Evolutionary conservation across 805 yeast species (phyloP).

Genomic region (Wickerhamomyces alni): DNA sequence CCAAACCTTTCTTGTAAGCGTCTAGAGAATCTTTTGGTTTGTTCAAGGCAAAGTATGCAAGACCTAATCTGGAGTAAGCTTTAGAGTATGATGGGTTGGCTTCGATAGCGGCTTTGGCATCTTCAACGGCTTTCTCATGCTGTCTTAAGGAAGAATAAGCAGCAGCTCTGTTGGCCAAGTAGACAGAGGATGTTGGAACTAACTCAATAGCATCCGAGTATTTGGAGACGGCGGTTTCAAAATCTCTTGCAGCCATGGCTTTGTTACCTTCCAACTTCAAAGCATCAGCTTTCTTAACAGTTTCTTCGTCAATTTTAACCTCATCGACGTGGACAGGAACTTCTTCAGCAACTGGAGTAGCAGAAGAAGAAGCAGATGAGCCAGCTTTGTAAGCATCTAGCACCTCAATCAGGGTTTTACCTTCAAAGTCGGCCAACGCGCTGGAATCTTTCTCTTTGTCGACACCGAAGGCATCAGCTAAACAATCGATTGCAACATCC

Average conservation of each 20-base stretch:
- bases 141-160: constrained; percentile 78
- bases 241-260: constrained; percentile 76
- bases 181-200: constrained; percentile 72
- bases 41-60: constrained; percentile 93
- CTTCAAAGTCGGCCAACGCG: constrained; percentile 35
- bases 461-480: constrained; percentile 79
- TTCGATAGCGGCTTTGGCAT: constrained; percentile 77
- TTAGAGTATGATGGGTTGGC: constrained; percentile 79
- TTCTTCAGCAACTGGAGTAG: constrained; percentile 20
- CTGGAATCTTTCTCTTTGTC: constrained; percentile 40
- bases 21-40: constrained; percentile 84
- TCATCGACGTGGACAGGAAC: constrained; percentile 39
- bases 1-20: constrained; percentile 85
- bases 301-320: constrained; percentile 36
- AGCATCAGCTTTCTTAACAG: constrained; percentile 70
- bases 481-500: constrained; percentile 91
- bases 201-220: constrained; percentile 77
- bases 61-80: constrained; percentile 92
- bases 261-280: constrained; percentile 85
- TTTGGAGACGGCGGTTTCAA: constrained; percentile 60
- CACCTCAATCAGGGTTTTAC: constrained; percentile 42
- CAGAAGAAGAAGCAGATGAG: constrained; percentile 17
- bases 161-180: constrained; percentile 92
- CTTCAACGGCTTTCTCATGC: constrained; percentile 72
- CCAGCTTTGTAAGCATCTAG: constrained; percentile 23